Evolutionary conservation across 805 yeast genomes (phyloP).

Genomic region (Suhomyces vadensis): DNA sequence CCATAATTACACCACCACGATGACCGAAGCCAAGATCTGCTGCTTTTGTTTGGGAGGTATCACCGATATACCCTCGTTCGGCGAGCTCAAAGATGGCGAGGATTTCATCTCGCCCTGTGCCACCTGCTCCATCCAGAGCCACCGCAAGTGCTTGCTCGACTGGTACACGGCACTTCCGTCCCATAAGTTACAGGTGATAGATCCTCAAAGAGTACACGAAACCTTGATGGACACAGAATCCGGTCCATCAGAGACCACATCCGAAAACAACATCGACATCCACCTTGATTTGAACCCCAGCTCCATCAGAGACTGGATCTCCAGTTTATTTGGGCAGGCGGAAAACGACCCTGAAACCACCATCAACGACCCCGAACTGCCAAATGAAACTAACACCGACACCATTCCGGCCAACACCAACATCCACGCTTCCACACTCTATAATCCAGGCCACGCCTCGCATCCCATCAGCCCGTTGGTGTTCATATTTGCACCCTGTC

Average conservation of each 20-base stretch:
- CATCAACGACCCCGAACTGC: background rate
- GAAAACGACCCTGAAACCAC: background rate
- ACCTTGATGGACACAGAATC: background rate
- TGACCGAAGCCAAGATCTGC: conserved; percentile 7
- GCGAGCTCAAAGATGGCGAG: conserved; percentile 33
- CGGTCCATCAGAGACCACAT: background rate
- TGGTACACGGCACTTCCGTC: conserved; percentile 41
- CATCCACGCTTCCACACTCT: background rate
- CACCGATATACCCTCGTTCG: conserved; percentile 42
- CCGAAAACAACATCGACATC: conserved; percentile 1
- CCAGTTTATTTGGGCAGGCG: background rate
- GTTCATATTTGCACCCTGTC: conserved; percentile 34
- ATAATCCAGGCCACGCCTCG: background rate
- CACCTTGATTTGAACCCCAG: conserved; percentile 1
- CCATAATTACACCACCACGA: too few species aligned
- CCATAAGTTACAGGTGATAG: conserved; percentile 21
- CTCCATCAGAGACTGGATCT: conserved; percentile 2
- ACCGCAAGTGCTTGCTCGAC: conserved; percentile 40
- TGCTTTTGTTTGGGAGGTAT: conserved; percentile 42
- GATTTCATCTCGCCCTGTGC: conserved; percentile 40
- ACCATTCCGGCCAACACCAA: too few species aligned
- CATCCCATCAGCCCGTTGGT: conserved; percentile 3
- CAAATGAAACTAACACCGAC: too few species aligned
- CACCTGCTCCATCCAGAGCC: conserved; percentile 38
- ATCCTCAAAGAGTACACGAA: conserved; percentile 4